Percentiles rank a stretch among this genome's conserved stretches.
These are phyloP conservation scores for Spencermartinsiella europaea DNA, from an alignment of 805 yeast genomes.

Conservation along the genomic window DNA sequence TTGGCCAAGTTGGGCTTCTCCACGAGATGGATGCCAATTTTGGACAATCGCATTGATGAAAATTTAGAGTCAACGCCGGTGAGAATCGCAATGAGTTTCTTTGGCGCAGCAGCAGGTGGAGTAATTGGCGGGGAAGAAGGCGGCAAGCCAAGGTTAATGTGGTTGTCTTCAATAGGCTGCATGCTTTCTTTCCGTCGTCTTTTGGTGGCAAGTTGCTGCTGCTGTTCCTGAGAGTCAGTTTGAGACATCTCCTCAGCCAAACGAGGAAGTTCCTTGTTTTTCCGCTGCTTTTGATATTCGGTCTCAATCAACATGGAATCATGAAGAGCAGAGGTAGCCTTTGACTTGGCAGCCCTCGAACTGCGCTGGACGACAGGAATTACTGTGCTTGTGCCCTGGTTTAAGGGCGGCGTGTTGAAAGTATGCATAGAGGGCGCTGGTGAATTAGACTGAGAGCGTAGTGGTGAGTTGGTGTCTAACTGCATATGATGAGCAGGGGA, in stretches of 20 bases:
- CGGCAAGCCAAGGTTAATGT: slow-evolving; percentile 1
- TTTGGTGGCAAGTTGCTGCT: neutral
- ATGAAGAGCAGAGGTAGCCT: slow-evolving; percentile 63
- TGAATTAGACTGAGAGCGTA: too few relatives aligned
- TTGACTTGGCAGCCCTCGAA: slow-evolving; percentile 49
- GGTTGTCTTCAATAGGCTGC: slow-evolving; percentile 2
- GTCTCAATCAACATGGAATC: slow-evolving; percentile 65
- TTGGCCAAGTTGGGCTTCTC: slow-evolving; percentile 37
- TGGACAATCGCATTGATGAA: slow-evolving; percentile 22
- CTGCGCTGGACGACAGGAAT: neutral
- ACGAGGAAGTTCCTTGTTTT: slow-evolving; percentile 35
- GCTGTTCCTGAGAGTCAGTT: neutral
- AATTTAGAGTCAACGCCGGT: slow-evolving; percentile 27
- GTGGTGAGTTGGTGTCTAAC: neutral
- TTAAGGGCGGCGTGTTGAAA: neutral
- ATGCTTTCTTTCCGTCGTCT: neutral
- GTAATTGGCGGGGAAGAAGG: slow-evolving; percentile 1
- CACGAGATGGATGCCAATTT: slow-evolving; percentile 54
- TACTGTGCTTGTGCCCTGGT: neutral
- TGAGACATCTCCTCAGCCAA: slow-evolving; percentile 37
- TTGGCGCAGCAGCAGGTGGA: neutral
- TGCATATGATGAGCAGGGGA: neutral
- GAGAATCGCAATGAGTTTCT: slow-evolving; percentile 18
- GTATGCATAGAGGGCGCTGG: neutral
- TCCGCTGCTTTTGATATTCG: slow-evolving; percentile 52